Conservation (phyloP, 345 rosid species). For the Citrus medica region DNA sequence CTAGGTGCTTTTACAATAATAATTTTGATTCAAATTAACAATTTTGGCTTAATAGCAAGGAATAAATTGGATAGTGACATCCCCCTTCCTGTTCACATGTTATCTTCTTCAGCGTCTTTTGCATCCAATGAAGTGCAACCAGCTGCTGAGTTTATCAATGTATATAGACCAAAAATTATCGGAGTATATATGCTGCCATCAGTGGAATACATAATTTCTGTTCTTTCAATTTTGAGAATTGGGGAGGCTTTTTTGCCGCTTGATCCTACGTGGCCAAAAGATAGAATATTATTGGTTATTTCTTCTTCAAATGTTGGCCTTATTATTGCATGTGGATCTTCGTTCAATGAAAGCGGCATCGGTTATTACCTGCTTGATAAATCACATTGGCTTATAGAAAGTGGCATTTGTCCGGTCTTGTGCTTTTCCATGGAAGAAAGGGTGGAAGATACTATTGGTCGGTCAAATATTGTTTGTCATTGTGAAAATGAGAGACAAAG, state of each 20-base stretch:
- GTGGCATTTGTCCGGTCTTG: slow-evolving; percentile 37
- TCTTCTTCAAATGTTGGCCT: slow-evolving; percentile 48
- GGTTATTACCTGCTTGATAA: slow-evolving; percentile 24
- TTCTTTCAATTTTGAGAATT: slow-evolving; percentile 72
- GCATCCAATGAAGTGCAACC: slow-evolving; percentile 2
- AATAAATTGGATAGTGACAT: not conserved
- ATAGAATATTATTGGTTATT: slow-evolving; percentile 57
- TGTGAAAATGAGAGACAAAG: slow-evolving; percentile 48
- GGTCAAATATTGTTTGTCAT: slow-evolving; percentile 40
- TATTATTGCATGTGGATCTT: slow-evolving; percentile 45
- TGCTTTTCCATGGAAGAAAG: slow-evolving; percentile 49
- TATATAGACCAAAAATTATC: slow-evolving; percentile 51
- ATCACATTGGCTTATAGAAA: slow-evolving; percentile 50
- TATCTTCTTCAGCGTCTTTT: not conserved
- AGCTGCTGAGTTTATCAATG: slow-evolving; percentile 17
- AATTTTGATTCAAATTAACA: not conserved
- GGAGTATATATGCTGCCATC: slow-evolving; percentile 79
- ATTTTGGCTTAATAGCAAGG: slow-evolving; percentile 2
- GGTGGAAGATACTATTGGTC: slow-evolving; percentile 9
- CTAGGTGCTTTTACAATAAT: not conserved
- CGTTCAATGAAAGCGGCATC: slow-evolving; percentile 32
- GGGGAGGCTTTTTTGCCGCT: slow-evolving; percentile 89
- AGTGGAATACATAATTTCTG: slow-evolving; percentile 69
- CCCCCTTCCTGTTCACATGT: not conserved
- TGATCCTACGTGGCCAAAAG: slow-evolving; percentile 86